phyloP scores from a whole-genome alignment of 305 asterid genomes.

The Fraxinus nigra region DNA sequence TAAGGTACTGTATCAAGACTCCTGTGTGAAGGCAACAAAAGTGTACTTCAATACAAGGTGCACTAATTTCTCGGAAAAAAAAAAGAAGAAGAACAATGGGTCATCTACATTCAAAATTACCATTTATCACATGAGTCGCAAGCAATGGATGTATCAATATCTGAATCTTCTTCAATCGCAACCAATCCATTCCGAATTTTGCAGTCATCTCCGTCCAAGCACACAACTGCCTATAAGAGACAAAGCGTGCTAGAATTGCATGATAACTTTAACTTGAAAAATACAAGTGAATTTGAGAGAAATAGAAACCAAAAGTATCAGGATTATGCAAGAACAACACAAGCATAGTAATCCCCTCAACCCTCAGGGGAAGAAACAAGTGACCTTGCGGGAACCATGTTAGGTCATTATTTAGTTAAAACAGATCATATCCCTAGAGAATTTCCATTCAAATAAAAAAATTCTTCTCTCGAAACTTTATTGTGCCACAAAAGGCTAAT shows the following conservation, averaged over 20 bases:
- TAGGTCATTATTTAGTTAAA: constrained; percentile 16
- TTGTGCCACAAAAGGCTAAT: constrained; percentile 15
- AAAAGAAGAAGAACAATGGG: background rate
- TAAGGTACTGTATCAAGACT: constrained; percentile 15
- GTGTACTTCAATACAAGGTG: background rate
- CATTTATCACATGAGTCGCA: constrained; percentile 97
- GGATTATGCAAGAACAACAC: background rate
- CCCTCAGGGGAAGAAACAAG: constrained; percentile 3
- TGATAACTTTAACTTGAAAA: constrained; percentile 17
- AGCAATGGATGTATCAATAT: constrained; percentile 93
- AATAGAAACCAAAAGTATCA: constrained; percentile 5
- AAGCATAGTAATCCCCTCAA: constrained; percentile 8
- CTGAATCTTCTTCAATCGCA: constrained; percentile 65
- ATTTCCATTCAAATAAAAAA: constrained; percentile 1
- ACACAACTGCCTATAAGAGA: constrained; percentile 87
- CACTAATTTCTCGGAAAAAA: background rate
- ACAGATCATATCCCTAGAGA: constrained; percentile 7
- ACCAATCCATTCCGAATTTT: constrained; percentile 71
- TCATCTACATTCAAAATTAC: constrained; percentile 34
- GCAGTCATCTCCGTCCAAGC: constrained; percentile 97
- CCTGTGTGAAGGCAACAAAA: constrained; percentile 9
- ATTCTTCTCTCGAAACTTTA: background rate
- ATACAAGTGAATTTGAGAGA: background rate
- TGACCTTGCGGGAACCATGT: constrained; percentile 9
- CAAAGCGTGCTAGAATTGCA: constrained; percentile 35